Evolutionary conservation across 148 eudicot species (phyloP), one percentile per base, ranked within the genome.

Genomic region (Cornus controversa): DNA sequence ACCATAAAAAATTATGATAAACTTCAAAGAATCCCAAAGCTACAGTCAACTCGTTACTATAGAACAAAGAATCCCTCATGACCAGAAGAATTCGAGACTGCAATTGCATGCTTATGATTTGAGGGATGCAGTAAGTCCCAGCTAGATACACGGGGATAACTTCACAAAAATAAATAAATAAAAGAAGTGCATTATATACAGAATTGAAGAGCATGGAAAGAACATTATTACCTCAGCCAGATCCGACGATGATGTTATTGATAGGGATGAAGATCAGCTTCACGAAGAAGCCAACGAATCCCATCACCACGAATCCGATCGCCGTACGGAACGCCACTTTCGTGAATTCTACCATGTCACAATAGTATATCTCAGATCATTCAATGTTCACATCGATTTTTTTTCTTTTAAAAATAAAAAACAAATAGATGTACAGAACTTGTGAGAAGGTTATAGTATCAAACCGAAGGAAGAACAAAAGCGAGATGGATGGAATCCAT

Each of bases 311-410:
- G 45, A 90, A 88, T 34, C 91, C 93, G 37, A 90, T 79, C 29
- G 93, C 93, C 8, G 93, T 88, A 65, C 91, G 88, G 36, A 87
- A 77, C n/a, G 91, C 93, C 26, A 90, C 93, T 84, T 90, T 88
- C 22, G 93, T 82, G 77, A 90, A 88, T 66, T 90, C 93, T 90
- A 74, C 8, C 8, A 60, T 8, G 62, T 50, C 64, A 22, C 25
- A 60, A 37, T 11, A 26, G 31, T 18, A 42, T 27, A 8, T 47
- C 28, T 75, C 58, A 37, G 63, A 68, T 54, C 63, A 53, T 20
- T 15, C 57, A 18, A 67, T 14, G 64, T n/a, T n/a, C n/a, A n/a
- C n/a, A n/a, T n/a, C n/a, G n/a, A n/a, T n/a, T n/a, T n/a, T n/a
- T n/a, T n/a, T n/a, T n/a, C n/a, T n/a, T n/a, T n/a, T n/a, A n/a